phyloP scores from a whole-genome alignment of 257 asterid species.

The Petunia axillaris region DNA sequence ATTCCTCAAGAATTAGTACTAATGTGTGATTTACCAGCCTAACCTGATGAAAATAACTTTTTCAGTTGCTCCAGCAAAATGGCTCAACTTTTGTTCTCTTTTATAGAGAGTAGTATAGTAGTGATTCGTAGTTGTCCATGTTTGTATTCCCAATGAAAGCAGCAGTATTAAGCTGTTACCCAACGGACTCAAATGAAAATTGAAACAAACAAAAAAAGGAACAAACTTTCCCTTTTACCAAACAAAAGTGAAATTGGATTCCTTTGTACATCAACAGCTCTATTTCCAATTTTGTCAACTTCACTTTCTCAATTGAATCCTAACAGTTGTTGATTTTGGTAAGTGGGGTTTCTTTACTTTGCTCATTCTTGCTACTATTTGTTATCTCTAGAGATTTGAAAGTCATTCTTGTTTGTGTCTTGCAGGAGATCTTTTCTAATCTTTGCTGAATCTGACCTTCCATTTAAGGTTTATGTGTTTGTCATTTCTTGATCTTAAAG shows the following conservation, averaged over 20 bases:
- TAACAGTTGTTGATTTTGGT: constrained; percentile 42
- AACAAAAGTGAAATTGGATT: constrained; percentile 57
- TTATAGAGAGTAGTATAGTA: background rate
- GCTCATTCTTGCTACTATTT: constrained; percentile 26
- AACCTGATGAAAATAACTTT: no score
- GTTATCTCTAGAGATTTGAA: constrained; percentile 35
- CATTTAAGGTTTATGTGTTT: constrained; percentile 28
- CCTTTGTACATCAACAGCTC: constrained; percentile 51
- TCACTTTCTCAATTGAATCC: constrained; percentile 43
- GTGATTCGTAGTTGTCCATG: background rate
- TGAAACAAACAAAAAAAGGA: constrained; percentile 23
- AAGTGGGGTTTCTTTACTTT: constrained; percentile 43
- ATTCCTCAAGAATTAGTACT: no score
- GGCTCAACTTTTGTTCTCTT: background rate
- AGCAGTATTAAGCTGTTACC: constrained; percentile 22
- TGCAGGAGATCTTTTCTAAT: constrained; percentile 60
- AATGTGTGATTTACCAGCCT: no score
- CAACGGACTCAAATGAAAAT: constrained; percentile 24
- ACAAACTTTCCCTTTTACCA: constrained; percentile 65
- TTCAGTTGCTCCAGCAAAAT: background rate
- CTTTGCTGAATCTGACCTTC: constrained; percentile 29
- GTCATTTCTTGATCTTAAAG: constrained; percentile 23
- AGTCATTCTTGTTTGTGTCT: constrained; percentile 50
- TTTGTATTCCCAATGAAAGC: constrained; percentile 24
- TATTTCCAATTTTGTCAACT: constrained; percentile 41